phyloP scores from a whole-genome alignment of 2,329 filamentous ascomycete genomes.

The Paecilomyces niveus region DNA sequence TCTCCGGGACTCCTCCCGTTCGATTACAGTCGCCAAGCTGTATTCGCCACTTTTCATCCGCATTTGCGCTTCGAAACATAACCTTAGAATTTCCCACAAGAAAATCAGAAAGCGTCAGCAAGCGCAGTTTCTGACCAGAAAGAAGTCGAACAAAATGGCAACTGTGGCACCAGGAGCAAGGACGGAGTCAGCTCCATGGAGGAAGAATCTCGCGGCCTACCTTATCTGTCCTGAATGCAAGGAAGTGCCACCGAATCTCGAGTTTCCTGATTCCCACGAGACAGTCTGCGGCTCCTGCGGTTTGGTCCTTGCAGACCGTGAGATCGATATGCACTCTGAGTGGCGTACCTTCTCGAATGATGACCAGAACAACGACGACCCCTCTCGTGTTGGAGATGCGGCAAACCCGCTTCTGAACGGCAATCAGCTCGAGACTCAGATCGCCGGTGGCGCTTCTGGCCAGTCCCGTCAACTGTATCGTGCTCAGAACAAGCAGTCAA shows the following conservation, averaged over 20 bases:
- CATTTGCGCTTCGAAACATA: slow-evolving; percentile 44
- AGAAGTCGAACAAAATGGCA: slow-evolving; percentile 27
- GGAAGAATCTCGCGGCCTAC: slow-evolving; percentile 79
- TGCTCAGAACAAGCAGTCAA: slow-evolving; percentile 72
- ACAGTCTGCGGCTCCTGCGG: slow-evolving; percentile 90
- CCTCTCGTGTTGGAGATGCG: slow-evolving; percentile 93
- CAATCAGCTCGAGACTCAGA: slow-evolving; percentile 79
- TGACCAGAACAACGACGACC: slow-evolving; percentile 92
- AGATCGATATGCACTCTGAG: slow-evolving; percentile 93
- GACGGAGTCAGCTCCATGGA: slow-evolving; percentile 48
- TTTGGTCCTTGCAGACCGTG: slow-evolving; percentile 79
- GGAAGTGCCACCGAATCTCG: slow-evolving; percentile 82
- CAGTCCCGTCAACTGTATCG: slow-evolving; percentile 70
- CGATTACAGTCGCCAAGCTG: slow-evolving; percentile 51
- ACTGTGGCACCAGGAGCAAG: slow-evolving; percentile 30
- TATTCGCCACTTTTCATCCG: slow-evolving; percentile 66
- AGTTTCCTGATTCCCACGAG: slow-evolving; percentile 89
- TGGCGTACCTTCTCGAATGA: slow-evolving; percentile 99
- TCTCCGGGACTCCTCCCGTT: slow-evolving; percentile 12
- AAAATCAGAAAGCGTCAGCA: slow-evolving; percentile 37
- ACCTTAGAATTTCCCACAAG: slow-evolving; percentile 37
- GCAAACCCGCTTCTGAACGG: slow-evolving; percentile 85
- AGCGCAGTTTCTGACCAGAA: slow-evolving; percentile 25
- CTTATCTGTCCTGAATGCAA: slow-evolving; percentile 87
- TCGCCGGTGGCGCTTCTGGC: slow-evolving; percentile 71